phyloP scores from a whole-genome alignment of 2,329 filamentous ascomycete genomes.

The Pseudogymnoascus sp. region DNA sequence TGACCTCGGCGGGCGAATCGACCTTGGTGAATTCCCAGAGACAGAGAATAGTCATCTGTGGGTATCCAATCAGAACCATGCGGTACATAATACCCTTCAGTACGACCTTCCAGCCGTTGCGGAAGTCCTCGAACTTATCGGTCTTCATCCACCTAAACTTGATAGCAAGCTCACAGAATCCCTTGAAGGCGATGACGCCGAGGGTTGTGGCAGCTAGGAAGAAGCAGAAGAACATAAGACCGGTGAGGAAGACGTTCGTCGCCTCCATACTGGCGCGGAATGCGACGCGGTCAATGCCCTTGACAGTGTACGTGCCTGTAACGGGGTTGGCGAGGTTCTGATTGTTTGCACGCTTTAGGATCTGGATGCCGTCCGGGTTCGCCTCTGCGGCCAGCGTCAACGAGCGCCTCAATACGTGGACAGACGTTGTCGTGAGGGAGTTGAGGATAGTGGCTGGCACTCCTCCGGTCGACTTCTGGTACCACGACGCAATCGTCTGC shows the following conservation, averaged over 20 bases:
- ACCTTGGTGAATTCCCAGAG: constrained; percentile 86
- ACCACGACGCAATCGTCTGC: constrained; percentile 87
- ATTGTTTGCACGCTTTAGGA: constrained; percentile 38
- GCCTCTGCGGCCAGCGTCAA: neutral
- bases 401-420: constrained; percentile 61
- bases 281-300: constrained; percentile 81
- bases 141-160: constrained; percentile 70
- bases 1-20: constrained; percentile 79
- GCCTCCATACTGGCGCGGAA: constrained; percentile 78
- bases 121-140: constrained; percentile 87
- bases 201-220: constrained; percentile 70
- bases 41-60: constrained; percentile 82
- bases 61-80: constrained; percentile 81
- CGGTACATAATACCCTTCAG: constrained; percentile 92
- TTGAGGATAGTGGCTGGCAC: constrained; percentile 72
- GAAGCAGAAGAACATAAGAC: constrained; percentile 79
- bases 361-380: constrained; percentile 9
- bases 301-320: constrained; percentile 55
- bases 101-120: constrained; percentile 86
- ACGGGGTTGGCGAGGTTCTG: constrained; percentile 47
- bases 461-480: constrained; percentile 86
- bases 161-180: constrained; percentile 65
- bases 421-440: constrained; percentile 64
- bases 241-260: constrained; percentile 90
- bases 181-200: constrained; percentile 72